phyloP scores from a whole-genome alignment of 805 yeast species.

The Tetrapisispora taiwanensis region DNA sequence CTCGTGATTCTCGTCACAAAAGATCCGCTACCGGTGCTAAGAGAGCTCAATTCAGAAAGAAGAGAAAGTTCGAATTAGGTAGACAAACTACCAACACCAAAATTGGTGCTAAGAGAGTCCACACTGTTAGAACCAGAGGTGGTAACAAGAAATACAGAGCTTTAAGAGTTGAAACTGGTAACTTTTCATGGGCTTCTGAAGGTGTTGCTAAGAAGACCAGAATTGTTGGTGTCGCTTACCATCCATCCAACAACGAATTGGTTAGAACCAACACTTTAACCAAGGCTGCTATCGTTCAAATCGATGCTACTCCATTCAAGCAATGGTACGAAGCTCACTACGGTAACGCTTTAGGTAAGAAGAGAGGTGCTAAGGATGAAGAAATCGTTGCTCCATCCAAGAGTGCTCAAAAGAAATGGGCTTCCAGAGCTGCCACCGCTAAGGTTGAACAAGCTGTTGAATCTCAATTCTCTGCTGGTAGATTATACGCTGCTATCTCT shows the following conservation, averaged over 20 bases:
- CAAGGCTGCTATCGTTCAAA: constrained; percentile 97
- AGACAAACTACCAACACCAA: constrained; percentile 99
- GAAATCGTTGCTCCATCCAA: constrained; percentile 56
- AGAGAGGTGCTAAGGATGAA: constrained; percentile 40
- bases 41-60: constrained; percentile 99
- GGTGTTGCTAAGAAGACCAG: constrained; percentile 98
- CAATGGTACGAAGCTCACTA: constrained; percentile 98
- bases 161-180: constrained; percentile 96
- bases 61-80: constrained; percentile 99
- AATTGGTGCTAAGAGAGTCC: constrained; percentile 98
- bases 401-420: constrained; percentile 83
- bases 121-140: constrained; percentile 99
- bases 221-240: constrained; percentile 95
- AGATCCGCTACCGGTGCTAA: constrained; percentile 99
- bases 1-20: constrained; percentile 99
- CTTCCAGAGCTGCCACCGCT: constrained; percentile 80
- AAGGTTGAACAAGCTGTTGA: constrained; percentile 85
- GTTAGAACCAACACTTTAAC: constrained; percentile 99
- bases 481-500: constrained; percentile 95
- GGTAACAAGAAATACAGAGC: constrained; percentile 99
- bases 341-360: constrained; percentile 90
- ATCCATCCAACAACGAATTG: constrained; percentile 99
- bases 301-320: constrained; percentile 99
- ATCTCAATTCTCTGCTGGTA: constrained; percentile 97
- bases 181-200: constrained; percentile 99